Evolutionary conservation across 1,284 basidiomycete genomes (phyloP).

Genomic region (Hemileia vastatrix): DNA sequence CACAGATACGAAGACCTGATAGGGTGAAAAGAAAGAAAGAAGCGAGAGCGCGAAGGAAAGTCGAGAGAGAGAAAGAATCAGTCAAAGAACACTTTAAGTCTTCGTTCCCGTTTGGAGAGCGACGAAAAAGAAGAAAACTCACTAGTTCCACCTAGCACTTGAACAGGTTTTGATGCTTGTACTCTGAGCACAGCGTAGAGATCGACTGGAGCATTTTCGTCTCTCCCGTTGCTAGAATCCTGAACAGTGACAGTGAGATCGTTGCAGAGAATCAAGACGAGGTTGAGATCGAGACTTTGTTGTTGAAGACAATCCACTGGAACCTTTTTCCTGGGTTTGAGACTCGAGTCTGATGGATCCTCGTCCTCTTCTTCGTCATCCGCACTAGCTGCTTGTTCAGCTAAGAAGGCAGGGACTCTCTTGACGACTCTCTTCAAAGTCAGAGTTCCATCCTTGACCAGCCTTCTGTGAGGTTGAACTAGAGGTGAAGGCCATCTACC

Average conservation of each 20-base stretch:
- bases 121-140: constrained; percentile 5
- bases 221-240: constrained; percentile 64
- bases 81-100: constrained; percentile 18
- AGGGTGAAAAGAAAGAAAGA: too few species aligned
- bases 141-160: constrained; percentile 22
- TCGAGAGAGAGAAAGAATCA: too few species aligned
- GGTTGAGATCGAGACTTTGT: too few species aligned
- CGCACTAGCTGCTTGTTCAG: constrained; percentile 44
- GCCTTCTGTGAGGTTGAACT: constrained; percentile 88
- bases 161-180: constrained; percentile 54
- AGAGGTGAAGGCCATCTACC: constrained; percentile 87
- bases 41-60: too few species aligned
- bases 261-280: constrained; percentile 65
- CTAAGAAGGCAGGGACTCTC: constrained; percentile 72
- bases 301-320: constrained; percentile 80
- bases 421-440: constrained; percentile 78
- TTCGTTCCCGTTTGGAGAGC: constrained; percentile 1
- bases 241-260: constrained; percentile 82
- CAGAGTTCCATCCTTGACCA: constrained; percentile 47
- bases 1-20: too few species aligned
- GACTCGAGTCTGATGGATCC: too few species aligned
- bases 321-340: constrained; percentile 54
- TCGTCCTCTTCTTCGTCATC: background rate
- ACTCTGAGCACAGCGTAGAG: constrained; percentile 86
- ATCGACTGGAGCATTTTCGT: constrained; percentile 63